Percentiles rank a stretch among this genome's conserved stretches.
Evolutionary conservation across 306 rosid species (phyloP).

Genomic region (Lathyrus tuberosus): DNA sequence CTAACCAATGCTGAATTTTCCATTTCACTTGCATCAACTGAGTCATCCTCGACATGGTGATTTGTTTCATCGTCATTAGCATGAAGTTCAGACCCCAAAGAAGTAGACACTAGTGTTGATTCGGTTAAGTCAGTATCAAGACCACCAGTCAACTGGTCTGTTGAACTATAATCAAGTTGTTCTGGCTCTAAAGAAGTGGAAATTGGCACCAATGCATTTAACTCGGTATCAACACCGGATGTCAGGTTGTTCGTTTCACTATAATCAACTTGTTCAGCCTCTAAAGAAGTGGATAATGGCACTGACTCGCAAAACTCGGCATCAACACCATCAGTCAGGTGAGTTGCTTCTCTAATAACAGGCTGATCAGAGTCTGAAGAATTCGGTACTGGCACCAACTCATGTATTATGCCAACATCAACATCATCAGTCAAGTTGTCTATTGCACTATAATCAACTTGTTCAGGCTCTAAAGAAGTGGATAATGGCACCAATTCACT

Average conservation of each 20-base stretch:
- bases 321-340: background rate
- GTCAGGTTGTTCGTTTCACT: slow-evolving; percentile 9
- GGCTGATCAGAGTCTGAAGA: slow-evolving; percentile 31
- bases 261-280: slow-evolving; percentile 6
- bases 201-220: slow-evolving; percentile 22
- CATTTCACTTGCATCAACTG: slow-evolving; percentile 42
- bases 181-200: slow-evolving; percentile 28
- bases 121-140: slow-evolving; percentile 10
- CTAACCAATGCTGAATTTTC: slow-evolving; percentile 42
- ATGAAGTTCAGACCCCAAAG: slow-evolving; percentile 35
- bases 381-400: slow-evolving; percentile 9
- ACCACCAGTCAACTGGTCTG: slow-evolving; percentile 1
- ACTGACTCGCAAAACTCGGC: background rate
- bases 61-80: slow-evolving; percentile 40
- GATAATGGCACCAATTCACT: slow-evolving; percentile 22
- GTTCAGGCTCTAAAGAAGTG: slow-evolving; percentile 30
- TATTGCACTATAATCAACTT: background rate
- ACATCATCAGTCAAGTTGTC: slow-evolving; percentile 1
- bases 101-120: background rate
- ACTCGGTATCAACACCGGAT: slow-evolving; percentile 11
- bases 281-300: slow-evolving; percentile 24
- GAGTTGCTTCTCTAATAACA: background rate
- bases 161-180: background rate
- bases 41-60: slow-evolving; percentile 24
- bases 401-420: slow-evolving; percentile 1